Conservation (phyloP, 176 grass and related monocot species). For the Chrysopogon serrulatus region DNA sequence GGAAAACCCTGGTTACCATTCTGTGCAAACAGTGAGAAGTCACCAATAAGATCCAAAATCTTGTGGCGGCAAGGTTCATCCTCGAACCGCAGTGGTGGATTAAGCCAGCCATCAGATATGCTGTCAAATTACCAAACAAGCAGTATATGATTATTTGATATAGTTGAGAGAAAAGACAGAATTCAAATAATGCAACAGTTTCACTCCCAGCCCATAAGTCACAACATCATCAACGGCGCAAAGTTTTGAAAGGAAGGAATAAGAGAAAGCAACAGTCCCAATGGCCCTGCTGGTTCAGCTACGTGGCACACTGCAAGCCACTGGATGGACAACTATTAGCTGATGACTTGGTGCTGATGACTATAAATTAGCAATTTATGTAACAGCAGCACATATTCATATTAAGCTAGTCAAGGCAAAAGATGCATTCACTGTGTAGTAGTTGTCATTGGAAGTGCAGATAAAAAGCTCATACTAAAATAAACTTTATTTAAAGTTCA, state of each 20-base stretch:
- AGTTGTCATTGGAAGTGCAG: not conserved
- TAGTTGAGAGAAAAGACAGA: constrained; percentile 2
- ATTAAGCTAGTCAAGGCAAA: not conserved
- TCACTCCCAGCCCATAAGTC: not conserved
- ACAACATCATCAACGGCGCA: not conserved
- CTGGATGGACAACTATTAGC: not conserved
- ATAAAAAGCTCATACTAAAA: not conserved
- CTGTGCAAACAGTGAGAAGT: constrained; percentile 84
- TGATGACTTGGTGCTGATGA: not conserved
- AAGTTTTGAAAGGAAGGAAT: not conserved
- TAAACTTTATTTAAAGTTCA: not conserved
- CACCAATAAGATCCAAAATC: constrained; percentile 87
- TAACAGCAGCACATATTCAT: not conserved
- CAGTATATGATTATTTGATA: constrained; percentile 7
- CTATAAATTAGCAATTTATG: not conserved
- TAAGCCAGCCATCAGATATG: constrained; percentile 67
- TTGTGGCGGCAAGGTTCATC: constrained; percentile 94
- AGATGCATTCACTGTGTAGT: not conserved
- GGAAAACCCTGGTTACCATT: constrained; percentile 86
- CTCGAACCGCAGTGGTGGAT: constrained; percentile 75
- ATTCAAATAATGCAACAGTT: not conserved
- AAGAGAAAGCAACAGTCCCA: not conserved
- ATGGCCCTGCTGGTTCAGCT: not conserved
- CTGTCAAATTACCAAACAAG: constrained; percentile 49
- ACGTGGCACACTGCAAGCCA: not conserved